Base-by-base conservation (phyloP, 2,329 filamentous ascomycete species). In the Endothia cerciana region DNA sequence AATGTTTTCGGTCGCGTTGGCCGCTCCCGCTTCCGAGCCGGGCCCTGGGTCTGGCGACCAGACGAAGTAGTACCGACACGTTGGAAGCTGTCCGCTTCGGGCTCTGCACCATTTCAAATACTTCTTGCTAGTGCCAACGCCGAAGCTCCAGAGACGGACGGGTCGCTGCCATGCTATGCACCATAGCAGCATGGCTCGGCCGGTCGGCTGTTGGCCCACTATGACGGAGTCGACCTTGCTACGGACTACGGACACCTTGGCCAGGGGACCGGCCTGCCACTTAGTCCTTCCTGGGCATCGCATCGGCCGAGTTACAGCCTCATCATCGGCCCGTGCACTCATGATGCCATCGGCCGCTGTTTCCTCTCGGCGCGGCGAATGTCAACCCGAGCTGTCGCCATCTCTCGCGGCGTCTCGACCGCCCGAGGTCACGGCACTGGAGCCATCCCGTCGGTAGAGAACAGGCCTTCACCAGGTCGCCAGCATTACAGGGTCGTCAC, bases 1-100 rank as follows among this genome's bases (percentile, higher is more conserved):
- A 65, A 25, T 43, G 59, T 60, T 63, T 67, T 65, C 59, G 65
- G 62, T 51, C 65, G 61, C 43, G n/a, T 41, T 60, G 56, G 65
- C 58, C 25, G 10, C 28, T 41, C 40, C 55, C 63, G 59, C 64
- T 60, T 59, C 60, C 65, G 63, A 67, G 40, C 65, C 62, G 62
- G n/a, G 57, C 51, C 19, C 36, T 7, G 19, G 19, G 17, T 55
- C n/a, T n/a, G n/a, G n/a, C n/a, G 3, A 30, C 33, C 15, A 25
- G 55, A 13, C 22, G 11, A 57, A 38, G n/a, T 25, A 10, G 36
- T 57, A 57, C 55, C 55, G 36, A 57, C 36, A 22, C 36, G 19
- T 22, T 47, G 41, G 41, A 22, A 60, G 13, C 22, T 45, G 57
- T 28, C 57, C 38, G 25, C 25, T 36, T 3, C 33, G 45, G 36